Evolutionary conservation across 768 basidiomycete genomes (phyloP).

Genomic region (Calocybe cyanea): DNA sequence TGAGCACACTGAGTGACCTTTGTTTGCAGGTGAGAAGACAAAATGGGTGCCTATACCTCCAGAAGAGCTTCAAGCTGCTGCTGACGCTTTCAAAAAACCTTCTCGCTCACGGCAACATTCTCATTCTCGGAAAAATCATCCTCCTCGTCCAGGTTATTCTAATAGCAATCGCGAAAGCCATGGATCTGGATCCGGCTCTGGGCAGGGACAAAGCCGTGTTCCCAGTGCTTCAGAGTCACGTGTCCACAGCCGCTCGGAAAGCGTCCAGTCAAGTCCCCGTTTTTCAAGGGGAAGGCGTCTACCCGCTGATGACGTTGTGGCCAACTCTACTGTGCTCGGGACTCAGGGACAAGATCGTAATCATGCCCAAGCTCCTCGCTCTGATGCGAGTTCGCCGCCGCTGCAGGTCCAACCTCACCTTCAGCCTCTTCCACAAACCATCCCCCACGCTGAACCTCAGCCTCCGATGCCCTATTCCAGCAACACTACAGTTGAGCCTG

Average conservation of each 20-base stretch:
- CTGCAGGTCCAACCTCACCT: constrained; percentile 14
- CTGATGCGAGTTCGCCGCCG: constrained; percentile 5
- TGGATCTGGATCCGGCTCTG: constrained; percentile 12
- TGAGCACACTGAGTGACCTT: constrained; percentile 2
- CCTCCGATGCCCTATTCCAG: not conserved
- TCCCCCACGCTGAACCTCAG: constrained; percentile 2
- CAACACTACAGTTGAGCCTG: not conserved
- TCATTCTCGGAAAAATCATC: constrained; percentile 20
- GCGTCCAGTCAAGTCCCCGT: constrained; percentile 48
- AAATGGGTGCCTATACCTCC: constrained; percentile 63
- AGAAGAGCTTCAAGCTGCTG: constrained; percentile 50
- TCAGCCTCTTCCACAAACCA: constrained; percentile 10
- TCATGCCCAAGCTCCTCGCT: not conserved
- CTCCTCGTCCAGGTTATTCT: constrained; percentile 4
- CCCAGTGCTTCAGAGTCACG: constrained; percentile 38
- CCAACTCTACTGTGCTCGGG: not conserved
- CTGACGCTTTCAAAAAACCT: constrained; percentile 31
- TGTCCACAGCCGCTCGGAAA: constrained; percentile 40
- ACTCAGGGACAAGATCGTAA: not conserved
- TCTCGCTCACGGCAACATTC: constrained; percentile 13
- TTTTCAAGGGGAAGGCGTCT: constrained; percentile 37
- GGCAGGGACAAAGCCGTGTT: constrained; percentile 15
- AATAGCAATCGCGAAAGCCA: constrained; percentile 1
- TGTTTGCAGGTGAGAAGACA: constrained; percentile 43
- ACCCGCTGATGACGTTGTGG: constrained; percentile 30